Percentiles rank a stretch among this genome's conserved stretches.
Evolutionary conservation across 2,329 filamentous ascomycete species (phyloP).

Genomic region (Alternaria infectoria): DNA sequence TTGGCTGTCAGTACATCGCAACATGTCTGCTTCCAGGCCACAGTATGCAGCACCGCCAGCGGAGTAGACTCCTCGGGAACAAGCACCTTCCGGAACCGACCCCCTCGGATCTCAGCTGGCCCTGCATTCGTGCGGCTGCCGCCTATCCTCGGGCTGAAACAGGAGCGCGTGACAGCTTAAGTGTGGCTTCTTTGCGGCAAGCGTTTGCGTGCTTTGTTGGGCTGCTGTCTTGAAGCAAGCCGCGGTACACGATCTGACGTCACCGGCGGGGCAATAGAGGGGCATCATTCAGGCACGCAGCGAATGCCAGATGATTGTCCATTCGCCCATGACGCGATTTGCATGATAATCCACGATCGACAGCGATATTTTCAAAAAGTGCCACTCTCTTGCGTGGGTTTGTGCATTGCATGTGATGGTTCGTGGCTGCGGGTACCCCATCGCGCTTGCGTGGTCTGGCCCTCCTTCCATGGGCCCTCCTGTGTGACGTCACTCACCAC

Average conservation of each 20-base stretch:
- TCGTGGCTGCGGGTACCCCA: conserved; percentile 1
- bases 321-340: conserved; percentile 15
- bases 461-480: conserved; percentile 3
- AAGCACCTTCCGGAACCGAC: conserved; percentile 3
- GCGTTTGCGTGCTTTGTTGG: conserved; percentile 14
- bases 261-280: conserved; percentile 11
- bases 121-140: conserved; percentile 1
- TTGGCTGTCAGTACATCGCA: not conserved
- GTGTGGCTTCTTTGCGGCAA: conserved; percentile 6
- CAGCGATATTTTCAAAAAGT: conserved; percentile 15
- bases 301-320: conserved; percentile 6
- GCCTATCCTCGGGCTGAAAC: conserved; percentile 4
- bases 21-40: not conserved
- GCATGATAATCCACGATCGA: conserved; percentile 21
- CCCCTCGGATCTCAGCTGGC: not conserved
- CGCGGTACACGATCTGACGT: conserved; percentile 4
- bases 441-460: conserved; percentile 5
- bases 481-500: conserved; percentile 5
- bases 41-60: not conserved
- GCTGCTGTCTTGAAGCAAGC: conserved; percentile 2
- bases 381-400: conserved; percentile 9
- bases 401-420: conserved; percentile 7
- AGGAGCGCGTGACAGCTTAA: conserved; percentile 14
- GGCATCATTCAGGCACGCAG: conserved; percentile 12
- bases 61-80: not conserved